Conservation (phyloP, 2,329 filamentous ascomycete genomes). For the Ceratocystiopsis brevicomis region DNA sequence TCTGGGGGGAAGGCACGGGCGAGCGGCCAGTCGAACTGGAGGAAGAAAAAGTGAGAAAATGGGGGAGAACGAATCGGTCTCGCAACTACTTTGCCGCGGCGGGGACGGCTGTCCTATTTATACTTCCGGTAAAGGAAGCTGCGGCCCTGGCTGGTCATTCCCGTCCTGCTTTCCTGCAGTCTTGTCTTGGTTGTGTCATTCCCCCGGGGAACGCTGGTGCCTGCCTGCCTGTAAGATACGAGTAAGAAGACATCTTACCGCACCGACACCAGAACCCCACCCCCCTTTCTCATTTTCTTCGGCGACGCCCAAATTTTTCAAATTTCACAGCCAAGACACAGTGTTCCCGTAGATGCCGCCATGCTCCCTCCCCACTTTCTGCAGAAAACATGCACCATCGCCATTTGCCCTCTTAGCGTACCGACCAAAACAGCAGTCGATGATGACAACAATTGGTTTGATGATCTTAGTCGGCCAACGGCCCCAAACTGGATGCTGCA, state of each 20-base stretch:
- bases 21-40: neutral
- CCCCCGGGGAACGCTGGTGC: neutral
- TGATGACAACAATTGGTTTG: neutral
- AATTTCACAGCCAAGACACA: no score
- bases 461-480: neutral
- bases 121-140: constrained; percentile 10
- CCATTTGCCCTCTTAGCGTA: neutral
- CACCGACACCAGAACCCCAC: no score
- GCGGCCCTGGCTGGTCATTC: neutral
- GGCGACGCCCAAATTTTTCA: no score
- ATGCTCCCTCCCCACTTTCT: neutral
- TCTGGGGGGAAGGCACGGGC: no score
- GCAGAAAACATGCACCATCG: neutral
- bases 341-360: no score
- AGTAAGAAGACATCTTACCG: no score
- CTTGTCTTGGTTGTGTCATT: neutral
- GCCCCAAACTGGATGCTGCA: neutral
- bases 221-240: no score
- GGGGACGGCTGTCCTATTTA: constrained; percentile 17
- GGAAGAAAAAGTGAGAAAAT: neutral
- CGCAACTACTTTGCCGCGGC: neutral
- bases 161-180: neutral
- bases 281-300: no score
- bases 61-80: neutral
- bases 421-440: neutral